Evolutionary conservation across 2,329 filamentous ascomycete genomes (phyloP), one percentile per base, ranked within the genome.

Genomic region (Mollisiaceae sp.): DNA sequence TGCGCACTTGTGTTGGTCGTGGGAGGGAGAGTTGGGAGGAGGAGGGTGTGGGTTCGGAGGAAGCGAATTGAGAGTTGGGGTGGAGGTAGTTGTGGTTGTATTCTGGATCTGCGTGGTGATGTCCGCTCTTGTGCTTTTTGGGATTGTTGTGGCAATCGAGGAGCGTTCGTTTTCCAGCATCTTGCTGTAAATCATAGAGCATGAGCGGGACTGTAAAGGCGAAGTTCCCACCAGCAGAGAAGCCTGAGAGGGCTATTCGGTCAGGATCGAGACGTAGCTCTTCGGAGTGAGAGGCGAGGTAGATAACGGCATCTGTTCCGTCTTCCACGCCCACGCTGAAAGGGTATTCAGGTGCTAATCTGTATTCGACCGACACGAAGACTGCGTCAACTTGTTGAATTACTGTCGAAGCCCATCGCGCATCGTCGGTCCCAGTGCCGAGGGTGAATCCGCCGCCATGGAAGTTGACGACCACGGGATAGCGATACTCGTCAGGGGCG

Each of bases 371-470:
- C 1, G 84, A 86, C 67, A 91, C 83, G 62, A 89, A 82, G 24
- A 90, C 79, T 35, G 79, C 86, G 60, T 85, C 82, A 14, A 85
- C 78, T 4, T 81, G 78, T 32, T 83, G 77, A 45, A 84, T 77
- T 3, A 88, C 82, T 41, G 82, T 78, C 4, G 82, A 80, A 6
- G 84, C 85, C 80, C 87, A 90, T 50, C 86, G 81, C 15, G 86
- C 83, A 72, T 90, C 88, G 73, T 90, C 86, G 4, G 85, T 88
- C 3, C 83, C 86, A 56, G 82, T 82, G 14, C 89, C 89, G 38
- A 90, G 77, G 8, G 87, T 85, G 77, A 89, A 90, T 5, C 89
- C 89, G 24, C 89, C 89, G 32, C 88, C 88, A 72, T 91, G 89
- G 71, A 88, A 89, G 74, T 89, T 89, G 70, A 91, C 81, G 35